Conservation (phyloP, 768 basidiomycete genomes). For the Hydnomerulius pinastri region DNA sequence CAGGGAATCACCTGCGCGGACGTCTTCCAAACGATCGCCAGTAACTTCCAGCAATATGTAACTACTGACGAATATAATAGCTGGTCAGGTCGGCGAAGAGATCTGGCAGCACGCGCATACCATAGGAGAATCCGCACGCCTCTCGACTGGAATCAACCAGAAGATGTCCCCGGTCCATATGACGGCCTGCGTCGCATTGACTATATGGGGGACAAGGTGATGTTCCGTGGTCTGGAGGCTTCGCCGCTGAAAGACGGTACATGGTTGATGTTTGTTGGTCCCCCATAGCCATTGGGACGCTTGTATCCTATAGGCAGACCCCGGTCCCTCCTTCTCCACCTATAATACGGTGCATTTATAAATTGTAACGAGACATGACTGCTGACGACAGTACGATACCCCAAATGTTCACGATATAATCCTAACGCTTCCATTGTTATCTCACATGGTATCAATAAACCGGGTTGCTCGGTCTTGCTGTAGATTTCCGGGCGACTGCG, state of each 20-base stretch:
- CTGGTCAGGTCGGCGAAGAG: constrained; percentile 30
- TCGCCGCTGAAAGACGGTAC: constrained; percentile 46
- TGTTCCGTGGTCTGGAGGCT: constrained; percentile 57
- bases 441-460: too few species aligned
- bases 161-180: constrained; percentile 9
- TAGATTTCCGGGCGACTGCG: too few species aligned
- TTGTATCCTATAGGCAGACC: too few species aligned
- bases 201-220: constrained; percentile 48
- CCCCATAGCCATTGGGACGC: not conserved
- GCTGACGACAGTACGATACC: too few species aligned
- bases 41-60: constrained; percentile 41
- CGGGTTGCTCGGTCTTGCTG: too few species aligned
- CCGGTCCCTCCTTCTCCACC: too few species aligned
- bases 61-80: constrained; percentile 23
- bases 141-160: constrained; percentile 28
- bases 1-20: constrained; percentile 52
- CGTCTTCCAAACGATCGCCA: constrained; percentile 48
- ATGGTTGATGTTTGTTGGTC: constrained; percentile 32
- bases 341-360: too few species aligned
- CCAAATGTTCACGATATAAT: too few species aligned
- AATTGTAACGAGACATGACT: too few species aligned
- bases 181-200: constrained; percentile 43
- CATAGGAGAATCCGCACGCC: constrained; percentile 22
- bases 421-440: too few species aligned
- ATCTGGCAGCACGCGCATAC: constrained; percentile 34